Evolutionary conservation across 1,139 yeast species (phyloP).

Genomic region (Debaryomyces sp.): DNA sequence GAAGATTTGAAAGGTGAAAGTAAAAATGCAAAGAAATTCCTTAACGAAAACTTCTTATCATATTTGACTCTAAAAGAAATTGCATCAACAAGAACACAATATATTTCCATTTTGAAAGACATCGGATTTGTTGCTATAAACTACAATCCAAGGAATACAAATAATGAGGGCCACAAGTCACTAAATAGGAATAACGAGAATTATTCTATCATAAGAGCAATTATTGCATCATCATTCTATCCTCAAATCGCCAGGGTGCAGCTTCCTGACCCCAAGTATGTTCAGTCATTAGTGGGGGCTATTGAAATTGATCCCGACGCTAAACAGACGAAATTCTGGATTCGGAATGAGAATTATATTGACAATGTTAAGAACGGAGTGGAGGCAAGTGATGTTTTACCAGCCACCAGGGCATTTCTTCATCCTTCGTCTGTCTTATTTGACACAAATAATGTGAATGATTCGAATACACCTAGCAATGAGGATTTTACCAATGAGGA

Average conservation of each 20-base stretch:
- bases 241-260: slow-evolving; percentile 84
- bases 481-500: slow-evolving; percentile 40
- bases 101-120: slow-evolving; percentile 66
- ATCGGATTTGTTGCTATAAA: slow-evolving; percentile 69
- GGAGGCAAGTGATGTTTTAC: slow-evolving; percentile 28
- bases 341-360: slow-evolving; percentile 55
- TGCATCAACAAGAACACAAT: slow-evolving; percentile 68
- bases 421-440: slow-evolving; percentile 84
- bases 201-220: slow-evolving; percentile 57
- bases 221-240: slow-evolving; percentile 77
- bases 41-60: slow-evolving; percentile 66
- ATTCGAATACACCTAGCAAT: slow-evolving; percentile 17
- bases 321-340: slow-evolving; percentile 69
- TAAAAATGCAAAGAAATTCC: slow-evolving; percentile 47
- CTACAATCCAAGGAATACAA: slow-evolving; percentile 30
- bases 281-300: slow-evolving; percentile 74
- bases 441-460: slow-evolving; percentile 30
- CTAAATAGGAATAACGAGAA: slow-evolving; percentile 56
- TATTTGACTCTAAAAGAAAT: slow-evolving; percentile 70
- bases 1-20: slow-evolving; percentile 22
- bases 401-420: slow-evolving; percentile 70
- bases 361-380: slow-evolving; percentile 18
- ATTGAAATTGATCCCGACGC: slow-evolving; percentile 86
- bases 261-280: slow-evolving; percentile 77
- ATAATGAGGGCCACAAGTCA: slow-evolving; percentile 9